A percentile compares a stretch with the other conserved stretches of the same genome.
phyloP scores from a whole-genome alignment of 768 basidiomycete species.

The Leucosporidium yakuticum region DNA sequence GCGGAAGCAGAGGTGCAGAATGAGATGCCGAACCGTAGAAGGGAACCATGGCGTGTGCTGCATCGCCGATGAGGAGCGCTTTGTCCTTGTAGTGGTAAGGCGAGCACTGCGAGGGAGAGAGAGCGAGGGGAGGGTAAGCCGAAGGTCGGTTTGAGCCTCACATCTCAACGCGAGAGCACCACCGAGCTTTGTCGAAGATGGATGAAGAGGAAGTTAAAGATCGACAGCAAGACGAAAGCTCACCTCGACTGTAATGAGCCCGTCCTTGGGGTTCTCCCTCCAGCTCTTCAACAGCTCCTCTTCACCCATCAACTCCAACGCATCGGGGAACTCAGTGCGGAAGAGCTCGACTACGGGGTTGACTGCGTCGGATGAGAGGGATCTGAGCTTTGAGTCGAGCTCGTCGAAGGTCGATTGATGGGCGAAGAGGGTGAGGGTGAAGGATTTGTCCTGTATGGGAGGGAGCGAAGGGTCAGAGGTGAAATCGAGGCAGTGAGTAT shows the following conservation, averaged over 20 bases:
- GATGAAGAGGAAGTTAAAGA: not conserved
- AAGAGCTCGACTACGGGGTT: slow-evolving; percentile 53
- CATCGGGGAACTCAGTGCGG: slow-evolving; percentile 75
- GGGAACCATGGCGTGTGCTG: slow-evolving; percentile 98
- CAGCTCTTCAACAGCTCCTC: slow-evolving; percentile 70
- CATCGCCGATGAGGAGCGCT: slow-evolving; percentile 82
- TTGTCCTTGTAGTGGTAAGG: slow-evolving; percentile 89
- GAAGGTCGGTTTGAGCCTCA: not conserved
- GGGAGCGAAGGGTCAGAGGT: slow-evolving; percentile 18
- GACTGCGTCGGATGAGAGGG: slow-evolving; percentile 42
- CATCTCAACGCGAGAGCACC: no score
- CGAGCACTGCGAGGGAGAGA: slow-evolving; percentile 52
- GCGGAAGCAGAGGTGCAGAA: not conserved
- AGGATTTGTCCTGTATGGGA: slow-evolving; percentile 72
- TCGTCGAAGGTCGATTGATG: slow-evolving; percentile 56
- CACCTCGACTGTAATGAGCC: slow-evolving; percentile 90
- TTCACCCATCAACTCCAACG: slow-evolving; percentile 77
- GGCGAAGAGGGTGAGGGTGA: slow-evolving; percentile 94
- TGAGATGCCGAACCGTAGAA: slow-evolving; percentile 55
- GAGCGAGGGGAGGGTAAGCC: not conserved
- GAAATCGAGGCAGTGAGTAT: slow-evolving; percentile 23
- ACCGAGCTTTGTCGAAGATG: no score
- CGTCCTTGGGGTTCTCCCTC: slow-evolving; percentile 73
- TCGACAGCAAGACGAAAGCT: slow-evolving; percentile 39
- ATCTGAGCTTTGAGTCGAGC: slow-evolving; percentile 56